Conservation (phyloP, 2,329 filamentous ascomycete genomes). For the Lasiodiplodia citricola region DNA sequence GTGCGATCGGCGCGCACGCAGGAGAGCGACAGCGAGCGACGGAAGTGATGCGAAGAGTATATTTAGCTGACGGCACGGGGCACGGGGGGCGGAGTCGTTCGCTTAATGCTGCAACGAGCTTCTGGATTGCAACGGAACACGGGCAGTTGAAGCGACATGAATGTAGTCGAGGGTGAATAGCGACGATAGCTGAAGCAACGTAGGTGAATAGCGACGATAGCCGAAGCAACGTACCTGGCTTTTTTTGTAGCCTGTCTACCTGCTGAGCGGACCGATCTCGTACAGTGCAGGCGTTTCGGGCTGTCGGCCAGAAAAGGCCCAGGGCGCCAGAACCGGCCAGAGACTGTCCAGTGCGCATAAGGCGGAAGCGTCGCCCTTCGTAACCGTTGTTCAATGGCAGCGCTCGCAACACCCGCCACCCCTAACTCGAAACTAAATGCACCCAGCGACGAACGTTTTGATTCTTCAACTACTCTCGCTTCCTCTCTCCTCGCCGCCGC, state of each 20-base stretch:
- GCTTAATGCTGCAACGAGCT: too few relatives aligned
- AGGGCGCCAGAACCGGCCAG: neutral
- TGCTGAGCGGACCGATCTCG: too few relatives aligned
- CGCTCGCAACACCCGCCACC: conserved; percentile 3
- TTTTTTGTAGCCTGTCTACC: too few relatives aligned
- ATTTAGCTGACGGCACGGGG: too few relatives aligned
- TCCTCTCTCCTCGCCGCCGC: neutral
- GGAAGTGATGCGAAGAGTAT: too few relatives aligned
- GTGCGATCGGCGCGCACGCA: conserved; percentile 2
- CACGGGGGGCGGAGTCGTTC: conserved; percentile 4
- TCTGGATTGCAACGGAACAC: too few relatives aligned
- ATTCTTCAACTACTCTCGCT: neutral
- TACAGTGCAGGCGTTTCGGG: neutral
- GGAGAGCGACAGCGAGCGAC: conserved; percentile 11
- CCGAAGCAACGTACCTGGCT: too few relatives aligned
- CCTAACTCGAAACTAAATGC: conserved; percentile 17
- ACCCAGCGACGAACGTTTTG: neutral
- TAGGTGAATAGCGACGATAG: too few relatives aligned
- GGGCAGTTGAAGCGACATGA: too few relatives aligned
- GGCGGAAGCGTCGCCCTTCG: conserved; percentile 14
- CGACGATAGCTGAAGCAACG: too few relatives aligned
- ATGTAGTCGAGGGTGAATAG: too few relatives aligned
- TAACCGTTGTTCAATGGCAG: conserved; percentile 18
- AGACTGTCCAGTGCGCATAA: neutral
- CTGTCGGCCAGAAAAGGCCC: neutral